These are phyloP conservation scores for Sutorius australiensis DNA, from an alignment of 768 basidiomycete species.

Conservation along the genomic window DNA sequence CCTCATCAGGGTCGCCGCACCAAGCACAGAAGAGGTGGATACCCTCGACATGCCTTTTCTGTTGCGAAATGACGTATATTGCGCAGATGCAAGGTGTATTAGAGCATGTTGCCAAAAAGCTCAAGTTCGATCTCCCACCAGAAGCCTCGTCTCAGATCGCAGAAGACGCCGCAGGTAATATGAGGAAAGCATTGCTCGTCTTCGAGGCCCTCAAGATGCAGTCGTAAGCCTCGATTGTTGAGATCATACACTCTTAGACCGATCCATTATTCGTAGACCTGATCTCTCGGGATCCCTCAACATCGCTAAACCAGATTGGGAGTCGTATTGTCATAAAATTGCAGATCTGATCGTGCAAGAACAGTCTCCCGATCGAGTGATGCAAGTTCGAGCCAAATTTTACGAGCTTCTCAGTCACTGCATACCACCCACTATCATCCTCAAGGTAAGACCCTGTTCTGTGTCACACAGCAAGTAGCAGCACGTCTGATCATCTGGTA, in stretches of 20 bases:
- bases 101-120: conserved; percentile 71
- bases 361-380: conserved; percentile 83
- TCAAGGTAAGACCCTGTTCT: conserved; percentile 60
- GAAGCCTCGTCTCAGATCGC: conserved; percentile 75
- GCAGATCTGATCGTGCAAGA: conserved; percentile 87
- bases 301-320: conserved; percentile 99
- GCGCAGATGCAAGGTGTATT: conserved; percentile 78
- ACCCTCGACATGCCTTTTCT: not conserved
- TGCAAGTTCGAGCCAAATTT: conserved; percentile 89
- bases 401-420: conserved; percentile 97
- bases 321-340: conserved; percentile 90
- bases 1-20: conserved; percentile 89
- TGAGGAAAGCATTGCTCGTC: conserved; percentile 91
- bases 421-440: conserved; percentile 86
- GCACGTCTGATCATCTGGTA: conserved; percentile 2
- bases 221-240: conserved; percentile 52
- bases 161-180: conserved; percentile 79
- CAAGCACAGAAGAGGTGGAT: conserved; percentile 68
- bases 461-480: not conserved
- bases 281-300: conserved; percentile 73
- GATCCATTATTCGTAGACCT: conserved; percentile 45
- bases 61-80: conserved; percentile 1
- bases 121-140: conserved; percentile 76
- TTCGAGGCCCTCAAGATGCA: conserved; percentile 97
- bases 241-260: not conserved